phyloP scores from a whole-genome alignment of 2,329 filamentous ascomycete species.

The Botrytis squamosa region DNA sequence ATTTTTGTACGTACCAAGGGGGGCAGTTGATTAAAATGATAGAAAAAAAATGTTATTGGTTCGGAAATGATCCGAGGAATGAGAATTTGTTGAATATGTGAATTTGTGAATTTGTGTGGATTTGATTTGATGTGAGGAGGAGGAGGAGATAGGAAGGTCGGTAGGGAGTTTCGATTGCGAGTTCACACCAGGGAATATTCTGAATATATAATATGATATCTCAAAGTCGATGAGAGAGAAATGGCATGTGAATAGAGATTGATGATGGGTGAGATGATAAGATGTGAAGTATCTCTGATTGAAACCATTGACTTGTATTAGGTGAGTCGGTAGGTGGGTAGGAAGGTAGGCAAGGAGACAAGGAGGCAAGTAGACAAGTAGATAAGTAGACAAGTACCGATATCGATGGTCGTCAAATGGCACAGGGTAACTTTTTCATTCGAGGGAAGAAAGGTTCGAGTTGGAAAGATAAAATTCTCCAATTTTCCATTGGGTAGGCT shows the following conservation, averaged over 20 bases:
- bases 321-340: not conserved
- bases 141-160: not conserved
- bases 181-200: not conserved
- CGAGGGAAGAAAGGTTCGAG: not conserved
- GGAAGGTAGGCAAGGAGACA: too few species aligned
- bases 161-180: not conserved
- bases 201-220: not conserved
- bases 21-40: constrained; percentile 3
- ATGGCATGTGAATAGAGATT: not conserved
- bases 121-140: not conserved
- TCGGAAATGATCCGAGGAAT: constrained; percentile 17
- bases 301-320: not conserved
- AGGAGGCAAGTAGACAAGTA: not conserved
- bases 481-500: not conserved
- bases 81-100: constrained; percentile 4
- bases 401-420: not conserved
- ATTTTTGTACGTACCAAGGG: constrained; percentile 6
- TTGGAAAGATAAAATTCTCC: not conserved
- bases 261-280: not conserved
- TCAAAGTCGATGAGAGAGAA: not conserved
- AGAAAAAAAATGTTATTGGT: not conserved
- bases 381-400: not conserved
- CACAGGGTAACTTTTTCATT: not conserved
- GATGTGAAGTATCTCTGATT: not conserved
- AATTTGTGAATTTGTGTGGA: not conserved